Percentiles rank a stretch among this genome's conserved stretches.
These are phyloP conservation scores for Schizothecium vesticola DNA, from an alignment of 495 filamentous ascomycete species.

Conservation along the genomic window DNA sequence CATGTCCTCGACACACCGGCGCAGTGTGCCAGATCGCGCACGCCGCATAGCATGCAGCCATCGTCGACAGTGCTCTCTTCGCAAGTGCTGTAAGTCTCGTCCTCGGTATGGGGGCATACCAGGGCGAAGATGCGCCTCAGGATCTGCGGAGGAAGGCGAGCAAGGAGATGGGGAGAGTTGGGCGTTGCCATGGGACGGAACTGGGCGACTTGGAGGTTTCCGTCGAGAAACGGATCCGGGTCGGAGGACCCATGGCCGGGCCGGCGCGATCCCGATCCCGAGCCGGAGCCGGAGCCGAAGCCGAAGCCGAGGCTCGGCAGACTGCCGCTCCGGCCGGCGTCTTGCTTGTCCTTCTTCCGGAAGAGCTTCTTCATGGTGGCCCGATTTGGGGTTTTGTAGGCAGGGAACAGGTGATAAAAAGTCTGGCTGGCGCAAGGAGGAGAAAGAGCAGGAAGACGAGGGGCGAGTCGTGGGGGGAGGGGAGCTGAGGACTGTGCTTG, in stretches of 20 bases:
- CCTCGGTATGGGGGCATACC: constrained; percentile 77
- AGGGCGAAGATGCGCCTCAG: constrained; percentile 69
- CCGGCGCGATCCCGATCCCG: neutral
- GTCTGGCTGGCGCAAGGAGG: neutral
- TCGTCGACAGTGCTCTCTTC: constrained; percentile 77
- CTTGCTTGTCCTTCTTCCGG: constrained; percentile 33
- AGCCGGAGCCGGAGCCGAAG: constrained; percentile 10
- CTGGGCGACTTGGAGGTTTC: neutral
- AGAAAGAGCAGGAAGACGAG: neutral
- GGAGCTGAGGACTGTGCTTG: neutral
- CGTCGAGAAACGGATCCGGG: neutral
- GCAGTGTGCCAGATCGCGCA: constrained; percentile 83
- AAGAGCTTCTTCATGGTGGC: constrained; percentile 33
- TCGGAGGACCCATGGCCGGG: neutral
- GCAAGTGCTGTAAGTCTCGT: constrained; percentile 72
- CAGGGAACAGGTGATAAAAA: neutral
- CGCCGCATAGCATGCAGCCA: constrained; percentile 92
- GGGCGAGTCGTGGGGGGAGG: neutral
- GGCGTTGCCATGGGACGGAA: constrained; percentile 19
- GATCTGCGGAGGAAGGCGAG: constrained; percentile 55
- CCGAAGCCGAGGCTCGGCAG: constrained; percentile 16
- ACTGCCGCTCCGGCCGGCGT: constrained; percentile 12
- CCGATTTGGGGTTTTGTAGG: constrained; percentile 17
- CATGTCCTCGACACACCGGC: constrained; percentile 67
- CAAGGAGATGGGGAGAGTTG: constrained; percentile 27